A percentile compares a stretch with the other conserved stretches of the same genome.
Evolutionary conservation across 2,329 filamentous ascomycete species (phyloP).

Genomic region (Juglanconis sp.): DNA sequence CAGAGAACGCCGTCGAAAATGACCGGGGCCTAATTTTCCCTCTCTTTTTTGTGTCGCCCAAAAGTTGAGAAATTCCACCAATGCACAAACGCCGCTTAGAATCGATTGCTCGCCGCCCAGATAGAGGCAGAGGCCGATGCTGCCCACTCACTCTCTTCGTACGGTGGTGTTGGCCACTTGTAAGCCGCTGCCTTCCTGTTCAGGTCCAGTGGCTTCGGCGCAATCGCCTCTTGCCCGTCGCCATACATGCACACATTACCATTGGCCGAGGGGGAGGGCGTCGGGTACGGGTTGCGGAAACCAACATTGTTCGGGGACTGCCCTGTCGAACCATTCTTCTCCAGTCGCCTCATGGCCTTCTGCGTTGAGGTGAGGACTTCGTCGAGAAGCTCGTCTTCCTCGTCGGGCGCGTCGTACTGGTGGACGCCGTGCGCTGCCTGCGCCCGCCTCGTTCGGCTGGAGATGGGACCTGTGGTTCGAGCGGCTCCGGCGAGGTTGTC

Average conservation of each 20-base stretch:
- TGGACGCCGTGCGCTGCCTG: conserved; percentile 73
- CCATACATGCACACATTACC: conserved; percentile 73
- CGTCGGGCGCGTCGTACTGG: conserved; percentile 90
- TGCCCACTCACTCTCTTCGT: conserved; percentile 91
- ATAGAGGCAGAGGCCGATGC: conserved; percentile 78
- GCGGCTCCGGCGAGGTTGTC: conserved; percentile 60
- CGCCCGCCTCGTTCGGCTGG: conserved; percentile 75
- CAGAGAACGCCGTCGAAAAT: conserved; percentile 17
- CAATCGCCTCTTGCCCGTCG: conserved; percentile 58
- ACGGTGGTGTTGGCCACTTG: conserved; percentile 94
- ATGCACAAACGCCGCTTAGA: conserved; percentile 38
- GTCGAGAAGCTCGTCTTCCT: conserved; percentile 93
- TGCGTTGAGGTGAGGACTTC: conserved; percentile 80
- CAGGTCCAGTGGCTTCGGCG: conserved; percentile 70
- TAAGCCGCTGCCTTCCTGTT: conserved; percentile 53
- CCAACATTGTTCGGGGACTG: conserved; percentile 64
- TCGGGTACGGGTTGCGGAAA: conserved; percentile 61
- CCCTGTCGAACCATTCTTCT: conserved; percentile 46
- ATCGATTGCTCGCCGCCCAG: conserved; percentile 66
- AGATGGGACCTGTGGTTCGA: conserved; percentile 59
- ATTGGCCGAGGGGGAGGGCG: conserved; percentile 75
- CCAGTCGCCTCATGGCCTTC: conserved; percentile 70
- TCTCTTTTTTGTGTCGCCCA: conserved; percentile 5
- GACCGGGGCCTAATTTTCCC: conserved; percentile 9
- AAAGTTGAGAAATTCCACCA: background rate